Evolutionary conservation across 352 stramenopile species (phyloP).

Genomic region (Plasmopara viticola): DNA sequence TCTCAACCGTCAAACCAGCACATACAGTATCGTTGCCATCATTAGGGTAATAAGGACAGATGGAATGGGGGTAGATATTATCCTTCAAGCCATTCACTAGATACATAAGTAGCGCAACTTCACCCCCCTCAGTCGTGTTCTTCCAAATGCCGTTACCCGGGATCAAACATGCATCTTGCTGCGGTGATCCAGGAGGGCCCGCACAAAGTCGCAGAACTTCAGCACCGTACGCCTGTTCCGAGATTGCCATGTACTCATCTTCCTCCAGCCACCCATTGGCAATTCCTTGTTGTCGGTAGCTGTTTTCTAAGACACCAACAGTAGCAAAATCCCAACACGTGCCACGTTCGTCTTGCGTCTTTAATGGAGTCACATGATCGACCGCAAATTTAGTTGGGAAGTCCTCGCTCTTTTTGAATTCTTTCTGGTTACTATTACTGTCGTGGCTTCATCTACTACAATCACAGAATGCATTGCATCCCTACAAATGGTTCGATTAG

Average conservation of each 20-base stretch:
- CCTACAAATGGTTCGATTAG: constrained; percentile 8
- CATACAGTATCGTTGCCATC: constrained; percentile 46
- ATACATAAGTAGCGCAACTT: constrained; percentile 42
- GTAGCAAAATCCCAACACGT: constrained; percentile 72
- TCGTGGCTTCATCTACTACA: constrained; percentile 3
- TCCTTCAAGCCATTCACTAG: constrained; percentile 46
- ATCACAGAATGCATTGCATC: constrained; percentile 43
- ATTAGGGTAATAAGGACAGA: constrained; percentile 43
- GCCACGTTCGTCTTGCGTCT: constrained; percentile 62
- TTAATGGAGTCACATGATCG: constrained; percentile 46
- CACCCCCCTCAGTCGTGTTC: constrained; percentile 60
- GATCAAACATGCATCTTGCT: constrained; percentile 56
- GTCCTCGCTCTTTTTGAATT: constrained; percentile 12
- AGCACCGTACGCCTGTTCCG: constrained; percentile 58
- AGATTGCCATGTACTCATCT: constrained; percentile 53
- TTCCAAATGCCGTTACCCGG: constrained; percentile 55
- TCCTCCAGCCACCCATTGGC: constrained; percentile 40
- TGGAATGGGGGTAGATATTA: constrained; percentile 42
- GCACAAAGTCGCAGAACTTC: constrained; percentile 55
- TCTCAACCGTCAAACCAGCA: constrained; percentile 27
- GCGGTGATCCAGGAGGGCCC: constrained; percentile 35
- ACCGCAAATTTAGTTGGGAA: constrained; percentile 57
- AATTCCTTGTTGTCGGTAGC: constrained; percentile 55
- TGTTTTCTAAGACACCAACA: constrained; percentile 57
- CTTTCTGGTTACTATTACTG: constrained; percentile 9